A percentile compares a stretch with the other conserved stretches of the same genome.
Evolutionary conservation across 2,329 filamentous ascomycete species (phyloP).

Genomic region (Fusarium brevicatenulatum): DNA sequence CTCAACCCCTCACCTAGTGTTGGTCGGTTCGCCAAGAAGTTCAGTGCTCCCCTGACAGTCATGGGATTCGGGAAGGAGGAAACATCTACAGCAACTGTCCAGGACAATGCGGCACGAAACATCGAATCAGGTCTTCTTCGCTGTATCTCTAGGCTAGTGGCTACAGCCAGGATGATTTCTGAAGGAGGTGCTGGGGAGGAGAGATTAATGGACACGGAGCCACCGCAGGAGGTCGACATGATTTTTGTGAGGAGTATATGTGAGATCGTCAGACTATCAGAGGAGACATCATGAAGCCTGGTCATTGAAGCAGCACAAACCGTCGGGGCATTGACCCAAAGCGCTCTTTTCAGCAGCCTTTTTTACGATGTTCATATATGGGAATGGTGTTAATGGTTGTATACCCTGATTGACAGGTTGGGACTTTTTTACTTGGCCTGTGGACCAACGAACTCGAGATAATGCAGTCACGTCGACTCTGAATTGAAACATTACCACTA

Average conservation of each 20-base stretch:
- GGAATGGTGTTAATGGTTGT: conserved; percentile 27
- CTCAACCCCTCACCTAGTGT: conserved; percentile 30
- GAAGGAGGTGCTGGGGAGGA: conserved; percentile 46
- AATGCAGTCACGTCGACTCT: conserved; percentile 33
- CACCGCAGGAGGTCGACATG: conserved; percentile 48
- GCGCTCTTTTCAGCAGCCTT: neutral
- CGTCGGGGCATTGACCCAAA: neutral
- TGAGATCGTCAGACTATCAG: conserved; percentile 54
- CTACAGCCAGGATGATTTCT: conserved; percentile 56
- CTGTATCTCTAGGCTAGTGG: conserved; percentile 62
- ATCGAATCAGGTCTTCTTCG: conserved; percentile 61
- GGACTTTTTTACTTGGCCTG: conserved; percentile 3
- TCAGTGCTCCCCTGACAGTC: conserved; percentile 41
- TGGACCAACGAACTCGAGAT: conserved; percentile 14
- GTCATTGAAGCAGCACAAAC: neutral
- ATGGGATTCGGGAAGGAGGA: conserved; percentile 44
- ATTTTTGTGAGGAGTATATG: conserved; percentile 55
- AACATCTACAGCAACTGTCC: conserved; percentile 35
- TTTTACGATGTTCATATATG: neutral
- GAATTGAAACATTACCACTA: conserved; percentile 9
- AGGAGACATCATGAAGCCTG: conserved; percentile 41
- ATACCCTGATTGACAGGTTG: conserved; percentile 42
- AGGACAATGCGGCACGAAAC: conserved; percentile 53
- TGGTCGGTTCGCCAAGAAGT: conserved; percentile 41
- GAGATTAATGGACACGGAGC: conserved; percentile 45